Base-by-base conservation (phyloP, 129 eudicot genomes). In the Centrapalus pauciflorus region DNA sequence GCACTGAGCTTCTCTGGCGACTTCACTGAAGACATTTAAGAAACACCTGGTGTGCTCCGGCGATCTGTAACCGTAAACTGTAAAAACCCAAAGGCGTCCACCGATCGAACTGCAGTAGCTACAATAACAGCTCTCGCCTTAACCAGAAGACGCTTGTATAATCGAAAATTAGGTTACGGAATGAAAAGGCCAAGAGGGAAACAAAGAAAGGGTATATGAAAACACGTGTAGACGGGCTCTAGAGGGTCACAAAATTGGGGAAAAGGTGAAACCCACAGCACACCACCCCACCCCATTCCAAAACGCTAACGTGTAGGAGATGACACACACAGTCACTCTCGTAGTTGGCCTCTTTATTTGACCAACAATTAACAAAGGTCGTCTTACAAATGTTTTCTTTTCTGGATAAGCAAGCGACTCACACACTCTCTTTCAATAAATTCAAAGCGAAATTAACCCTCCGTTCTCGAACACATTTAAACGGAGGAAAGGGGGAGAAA, bases 1-100 rank as follows among this genome's bases (percentile, higher is more conserved):
- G 52, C 35, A 66, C 56, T 67, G 23, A 81, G 72, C 82, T 83
- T 66, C 9, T 76, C 85, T 41, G 83, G 76, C 70, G 79, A 55
- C 25, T 62, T 69, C 49, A 61, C 59, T 7, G 61, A 75, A 32
- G 87, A 78, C 87, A 82, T 84, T 69, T 66, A 52, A 54, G 72
- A 68, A 66, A 74, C 49, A 41, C 63, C 66, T 52, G 51, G 52
- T 28, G 52, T 71, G 34, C 54, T 34, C 64, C 37, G 37, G 38
- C 57, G 71, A 76, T 58, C 38, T 52, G 68, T 40, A 49, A 55
- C 51, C 41, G 68, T 12, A 66, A 59, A 17, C 58, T 24, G 29
- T n/a, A 56, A 34, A 1, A 28, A 43, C 16, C 49, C 40, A 69
- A n/a, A n/a, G n/a, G n/a, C n/a, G n/a, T n/a, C 66, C 49, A 29